Percentiles rank a stretch among this genome's conserved stretches.
These are phyloP conservation scores for Prunus davidiana DNA, from an alignment of 306 rosid genomes.

Conservation along the genomic window DNA sequence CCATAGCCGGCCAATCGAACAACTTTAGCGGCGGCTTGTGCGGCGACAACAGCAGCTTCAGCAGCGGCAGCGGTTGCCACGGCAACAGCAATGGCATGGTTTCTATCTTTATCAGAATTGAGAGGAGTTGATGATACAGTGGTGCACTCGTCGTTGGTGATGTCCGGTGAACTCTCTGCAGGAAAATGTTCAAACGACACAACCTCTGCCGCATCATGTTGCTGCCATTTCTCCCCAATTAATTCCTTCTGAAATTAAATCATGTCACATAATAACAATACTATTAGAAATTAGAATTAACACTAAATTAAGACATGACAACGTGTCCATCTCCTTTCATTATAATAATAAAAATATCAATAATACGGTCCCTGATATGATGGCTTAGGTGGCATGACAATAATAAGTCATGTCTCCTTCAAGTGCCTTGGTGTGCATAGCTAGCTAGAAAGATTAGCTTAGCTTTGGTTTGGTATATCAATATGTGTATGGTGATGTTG, in stretches of 20 bases:
- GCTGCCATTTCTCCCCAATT: conserved; percentile 45
- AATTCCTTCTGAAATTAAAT: conserved; percentile 32
- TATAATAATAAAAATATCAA: too few species aligned
- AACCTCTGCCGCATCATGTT: conserved; percentile 59
- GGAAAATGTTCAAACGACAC: conserved; percentile 81
- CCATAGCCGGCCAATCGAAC: conserved; percentile 74
- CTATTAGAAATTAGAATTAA: too few species aligned
- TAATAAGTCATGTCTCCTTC: conserved; percentile 34
- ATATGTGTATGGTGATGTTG: conserved; percentile 34
- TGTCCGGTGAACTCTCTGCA: conserved; percentile 64
- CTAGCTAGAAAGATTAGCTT: not conserved
- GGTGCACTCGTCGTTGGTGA: conserved; percentile 55
- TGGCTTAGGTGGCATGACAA: conserved; percentile 56
- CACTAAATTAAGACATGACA: not conserved
- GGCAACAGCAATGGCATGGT: conserved; percentile 71
- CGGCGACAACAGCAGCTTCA: conserved; percentile 76
- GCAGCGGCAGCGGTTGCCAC: conserved; percentile 84
- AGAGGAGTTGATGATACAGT: conserved; percentile 39
- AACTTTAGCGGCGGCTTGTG: conserved; percentile 84
- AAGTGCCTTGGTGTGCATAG: not conserved
- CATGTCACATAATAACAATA: not conserved
- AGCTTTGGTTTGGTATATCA: conserved; percentile 20
- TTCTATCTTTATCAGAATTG: conserved; percentile 42
- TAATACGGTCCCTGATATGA: conserved; percentile 35
- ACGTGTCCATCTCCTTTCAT: too few species aligned